phyloP scores from a whole-genome alignment of 768 basidiomycete genomes.

The Collybia mongolica region DNA sequence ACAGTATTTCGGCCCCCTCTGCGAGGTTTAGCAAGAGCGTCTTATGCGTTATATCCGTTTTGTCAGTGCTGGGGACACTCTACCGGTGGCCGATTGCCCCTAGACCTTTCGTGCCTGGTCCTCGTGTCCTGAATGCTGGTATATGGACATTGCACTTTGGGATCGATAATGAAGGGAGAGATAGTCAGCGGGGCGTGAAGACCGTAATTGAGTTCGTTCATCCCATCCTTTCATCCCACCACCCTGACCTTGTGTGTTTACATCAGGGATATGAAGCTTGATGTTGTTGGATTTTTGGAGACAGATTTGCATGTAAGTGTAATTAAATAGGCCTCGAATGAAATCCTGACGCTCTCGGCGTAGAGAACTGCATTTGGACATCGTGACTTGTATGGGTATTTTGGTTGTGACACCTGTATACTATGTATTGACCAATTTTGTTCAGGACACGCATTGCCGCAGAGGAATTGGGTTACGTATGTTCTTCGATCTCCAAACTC shows the following conservation, averaged over 20 bases:
- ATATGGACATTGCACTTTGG: conserved; percentile 96
- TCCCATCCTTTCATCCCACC: not conserved
- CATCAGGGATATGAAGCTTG: conserved; percentile 75
- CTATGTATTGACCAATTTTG: conserved; percentile 3
- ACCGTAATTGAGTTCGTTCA: conserved; percentile 40
- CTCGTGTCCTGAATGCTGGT: conserved; percentile 73
- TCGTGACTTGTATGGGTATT: conserved; percentile 64
- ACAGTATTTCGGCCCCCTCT: not conserved
- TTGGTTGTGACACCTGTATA: not conserved
- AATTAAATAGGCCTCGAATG: not conserved
- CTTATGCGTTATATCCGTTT: conserved; percentile 38
- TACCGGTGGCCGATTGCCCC: conserved; percentile 54
- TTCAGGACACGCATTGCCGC: conserved; percentile 70
- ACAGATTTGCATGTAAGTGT: conserved; percentile 77
- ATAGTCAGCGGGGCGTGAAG: conserved; percentile 69
- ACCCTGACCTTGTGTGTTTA: not conserved
- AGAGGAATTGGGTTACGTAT: conserved; percentile 80
- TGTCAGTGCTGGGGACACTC: conserved; percentile 52
- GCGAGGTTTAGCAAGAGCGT: conserved; percentile 23
- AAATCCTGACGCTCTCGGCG: not conserved
- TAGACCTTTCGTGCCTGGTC: conserved; percentile 58
- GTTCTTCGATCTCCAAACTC: conserved; percentile 20
- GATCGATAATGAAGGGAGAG: conserved; percentile 67
- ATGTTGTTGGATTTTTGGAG: conserved; percentile 83
- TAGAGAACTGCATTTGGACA: conserved; percentile 66